Evolutionary conservation across 139 green algal genomes (phyloP), one percentile per base, ranked within the genome.

Genomic region (Tetraselmis striata): DNA sequence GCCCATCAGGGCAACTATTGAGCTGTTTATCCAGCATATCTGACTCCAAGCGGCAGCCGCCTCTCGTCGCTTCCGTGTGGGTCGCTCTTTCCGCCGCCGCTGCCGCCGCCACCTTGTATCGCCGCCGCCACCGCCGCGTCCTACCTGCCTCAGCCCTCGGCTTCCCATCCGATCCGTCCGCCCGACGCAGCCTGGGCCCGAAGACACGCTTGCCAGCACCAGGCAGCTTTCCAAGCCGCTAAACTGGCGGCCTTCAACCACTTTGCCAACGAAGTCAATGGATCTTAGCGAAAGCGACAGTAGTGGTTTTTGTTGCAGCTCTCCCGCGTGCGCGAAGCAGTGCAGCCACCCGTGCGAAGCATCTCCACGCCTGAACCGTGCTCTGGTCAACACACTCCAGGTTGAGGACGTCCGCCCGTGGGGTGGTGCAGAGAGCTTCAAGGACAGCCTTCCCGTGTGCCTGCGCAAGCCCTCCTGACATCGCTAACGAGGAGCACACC

Each of bases 391-490:
- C 45, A 67, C 45, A 5, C 18, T 67, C 18, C 11, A 67, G 45
- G 18, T 86, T 30, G 81, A 80, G 30, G 85, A 86, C 32, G 78
- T 86, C 11, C 79, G 85, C 31, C 85, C 85, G 23, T 88, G 85
- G 82, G 85, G 85, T 28, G 79, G 29, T 26, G 75, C 75, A 0
- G 59, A 59, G 29, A 84, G 81, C 67, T 88, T 84, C 75, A 83
- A 81, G 79, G 77, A 79, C 75, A 30, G 27, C 75, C 75, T 25
- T 28, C 26, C 80, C 85, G 88, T 92, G 87, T 90, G 85, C 82
- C 83, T 86, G 28, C 93, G 93, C 83, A 88, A 91, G 89, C 90
- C 90, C 28, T 87, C 80, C 79, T 93, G 87, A 90, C 89, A 89
- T 86, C 75, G 32, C 77, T 58, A 79, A 78, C 27, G 30, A 59